Conservation (phyloP, 1,139 yeast species). For the Taphrina populina region DNA sequence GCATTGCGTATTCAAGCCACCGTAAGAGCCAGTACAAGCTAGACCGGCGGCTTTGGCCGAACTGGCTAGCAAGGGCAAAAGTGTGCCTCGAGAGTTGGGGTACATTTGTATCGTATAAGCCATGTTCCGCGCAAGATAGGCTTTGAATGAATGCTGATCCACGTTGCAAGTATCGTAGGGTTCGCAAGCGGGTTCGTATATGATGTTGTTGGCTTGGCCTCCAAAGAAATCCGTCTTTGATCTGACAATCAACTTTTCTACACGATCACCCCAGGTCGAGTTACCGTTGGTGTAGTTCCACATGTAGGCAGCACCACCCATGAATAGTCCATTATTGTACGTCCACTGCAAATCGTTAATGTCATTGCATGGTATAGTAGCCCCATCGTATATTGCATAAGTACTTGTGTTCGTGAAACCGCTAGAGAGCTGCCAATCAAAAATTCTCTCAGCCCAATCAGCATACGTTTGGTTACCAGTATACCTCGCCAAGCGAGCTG, state of each 20-base stretch:
- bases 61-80: constrained; percentile 51
- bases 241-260: constrained; percentile 53
- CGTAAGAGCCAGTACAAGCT: constrained; percentile 70
- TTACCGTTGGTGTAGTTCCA: constrained; percentile 61
- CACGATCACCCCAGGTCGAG: constrained; percentile 57
- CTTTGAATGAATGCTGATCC: constrained; percentile 78
- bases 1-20: constrained; percentile 70
- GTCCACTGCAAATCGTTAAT: constrained; percentile 64
- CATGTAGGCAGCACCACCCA: constrained; percentile 71
- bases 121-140: constrained; percentile 65
- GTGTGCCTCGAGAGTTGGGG: constrained; percentile 52
- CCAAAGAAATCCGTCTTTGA: constrained; percentile 56
- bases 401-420: constrained; percentile 48
- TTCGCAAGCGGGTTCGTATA: constrained; percentile 74
- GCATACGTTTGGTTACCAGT: constrained; percentile 63
- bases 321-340: constrained; percentile 72
- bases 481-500: constrained; percentile 74
- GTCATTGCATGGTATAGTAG: constrained; percentile 59
- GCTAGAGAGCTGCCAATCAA: constrained; percentile 65
- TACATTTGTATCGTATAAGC: constrained; percentile 61
- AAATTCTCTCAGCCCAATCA: constrained; percentile 64
- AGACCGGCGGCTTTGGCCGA: constrained; percentile 68
- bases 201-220: constrained; percentile 47
- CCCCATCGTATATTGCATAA: constrained; percentile 66
- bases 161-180: constrained; percentile 57